Percentiles rank a stretch among this genome's conserved stretches.
phyloP scores from a whole-genome alignment of 2,329 filamentous ascomycete species.

The Cordyceps militaris region DNA sequence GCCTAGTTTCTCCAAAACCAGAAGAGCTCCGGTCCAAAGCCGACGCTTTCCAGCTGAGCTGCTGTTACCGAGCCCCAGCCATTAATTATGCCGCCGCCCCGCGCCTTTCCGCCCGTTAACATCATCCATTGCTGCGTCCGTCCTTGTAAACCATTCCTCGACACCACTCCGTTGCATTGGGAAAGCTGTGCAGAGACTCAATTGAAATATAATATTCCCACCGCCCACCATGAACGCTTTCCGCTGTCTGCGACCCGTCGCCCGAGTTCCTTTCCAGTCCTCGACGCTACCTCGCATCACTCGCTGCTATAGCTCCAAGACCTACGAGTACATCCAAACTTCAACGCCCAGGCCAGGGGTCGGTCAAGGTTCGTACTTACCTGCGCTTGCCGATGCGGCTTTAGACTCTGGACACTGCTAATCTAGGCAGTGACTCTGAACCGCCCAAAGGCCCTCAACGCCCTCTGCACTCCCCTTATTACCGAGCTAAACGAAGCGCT shows the following conservation, averaged over 20 bases:
- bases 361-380: constrained; percentile 60
- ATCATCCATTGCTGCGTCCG: constrained; percentile 1
- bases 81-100: constrained; percentile 7
- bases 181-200: neutral
- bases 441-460: constrained; percentile 92
- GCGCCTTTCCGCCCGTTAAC: constrained; percentile 7
- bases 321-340: constrained; percentile 76
- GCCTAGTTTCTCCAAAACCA: neutral
- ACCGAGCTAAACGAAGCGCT: constrained; percentile 79
- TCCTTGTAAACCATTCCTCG: neutral
- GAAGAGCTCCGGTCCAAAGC: neutral
- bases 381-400: neutral
- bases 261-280: constrained; percentile 43
- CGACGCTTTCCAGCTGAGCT: constrained; percentile 11
- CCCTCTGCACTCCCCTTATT: constrained; percentile 85
- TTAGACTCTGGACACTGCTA: neutral
- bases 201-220: neutral
- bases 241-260: constrained; percentile 53
- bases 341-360: constrained; percentile 84
- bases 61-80: constrained; percentile 5
- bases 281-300: constrained; percentile 49
- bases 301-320: constrained; percentile 45
- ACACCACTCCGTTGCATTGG: neutral
- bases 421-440: constrained; percentile 71
- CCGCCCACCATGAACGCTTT: constrained; percentile 42